These are phyloP conservation scores for Gardenia jasminoides DNA, from an alignment of 257 asterid genomes.

Conservation along the genomic window DNA sequence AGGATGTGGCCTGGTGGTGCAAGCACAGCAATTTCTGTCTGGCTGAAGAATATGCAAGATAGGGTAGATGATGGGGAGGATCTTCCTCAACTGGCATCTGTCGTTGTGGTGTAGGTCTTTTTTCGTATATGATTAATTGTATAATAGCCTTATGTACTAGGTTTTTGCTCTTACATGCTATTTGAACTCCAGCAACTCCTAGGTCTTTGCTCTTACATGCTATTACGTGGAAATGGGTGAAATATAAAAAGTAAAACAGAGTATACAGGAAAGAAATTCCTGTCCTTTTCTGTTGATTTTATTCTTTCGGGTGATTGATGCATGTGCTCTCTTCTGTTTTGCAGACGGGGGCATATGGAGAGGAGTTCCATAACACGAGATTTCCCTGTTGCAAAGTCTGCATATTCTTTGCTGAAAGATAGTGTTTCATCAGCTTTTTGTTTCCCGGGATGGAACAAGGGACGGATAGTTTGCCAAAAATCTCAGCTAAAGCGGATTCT, in stretches of 20 bases:
- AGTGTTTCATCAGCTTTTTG: conserved; percentile 64
- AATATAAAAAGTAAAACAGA: no score
- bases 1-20: conserved; percentile 99
- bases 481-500: conserved; percentile 72
- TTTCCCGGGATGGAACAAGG: conserved; percentile 92
- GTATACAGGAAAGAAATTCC: no score
- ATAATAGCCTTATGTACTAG: not conserved
- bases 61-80: conserved; percentile 51
- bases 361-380: conserved; percentile 77
- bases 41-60: conserved; percentile 75
- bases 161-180: not conserved
- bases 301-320: no score
- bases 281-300: no score
- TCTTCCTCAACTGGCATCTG: conserved; percentile 75
- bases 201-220: not conserved
- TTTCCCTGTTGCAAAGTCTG: conserved; percentile 85
- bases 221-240: not conserved
- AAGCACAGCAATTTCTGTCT: conserved; percentile 75
- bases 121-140: not conserved
- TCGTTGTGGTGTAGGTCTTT: conserved; percentile 78
- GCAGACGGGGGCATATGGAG: conserved; percentile 89
- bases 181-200: not conserved
- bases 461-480: conserved; percentile 80
- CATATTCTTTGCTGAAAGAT: conserved; percentile 69
- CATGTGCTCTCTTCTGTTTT: conserved; percentile 17